A percentile compares a stretch with the other conserved stretches of the same genome.
phyloP scores from a whole-genome alignment of 208 protist species.

The Trypanosoma cruzi region DNA sequence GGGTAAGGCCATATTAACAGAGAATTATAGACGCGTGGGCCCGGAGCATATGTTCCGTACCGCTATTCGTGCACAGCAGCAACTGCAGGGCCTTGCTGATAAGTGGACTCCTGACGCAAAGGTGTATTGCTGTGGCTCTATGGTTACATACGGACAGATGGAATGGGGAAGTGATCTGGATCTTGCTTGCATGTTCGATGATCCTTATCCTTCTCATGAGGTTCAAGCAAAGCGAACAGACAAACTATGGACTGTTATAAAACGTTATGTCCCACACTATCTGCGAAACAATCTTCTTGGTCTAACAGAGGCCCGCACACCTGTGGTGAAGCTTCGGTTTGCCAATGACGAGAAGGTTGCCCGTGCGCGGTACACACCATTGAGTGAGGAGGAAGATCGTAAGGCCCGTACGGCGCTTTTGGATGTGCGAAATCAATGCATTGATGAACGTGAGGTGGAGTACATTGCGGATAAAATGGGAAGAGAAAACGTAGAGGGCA shows the following conservation, averaged over 20 bases:
- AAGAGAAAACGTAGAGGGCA: constrained; percentile 77
- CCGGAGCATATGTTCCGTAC: constrained; percentile 89
- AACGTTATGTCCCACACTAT: constrained; percentile 87
- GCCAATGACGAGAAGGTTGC: constrained; percentile 85
- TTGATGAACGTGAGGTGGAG: constrained; percentile 74
- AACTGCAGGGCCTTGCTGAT: constrained; percentile 81
- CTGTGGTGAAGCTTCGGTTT: constrained; percentile 83
- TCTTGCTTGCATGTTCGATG: constrained; percentile 90
- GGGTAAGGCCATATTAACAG: constrained; percentile 69
- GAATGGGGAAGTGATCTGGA: constrained; percentile 92
- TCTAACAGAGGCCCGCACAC: constrained; percentile 83
- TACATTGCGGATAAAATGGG: constrained; percentile 86
- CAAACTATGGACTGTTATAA: constrained; percentile 88
- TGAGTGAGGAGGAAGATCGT: constrained; percentile 85
- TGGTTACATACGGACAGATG: constrained; percentile 91
- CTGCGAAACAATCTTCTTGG: constrained; percentile 70
- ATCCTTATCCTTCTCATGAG: constrained; percentile 78
- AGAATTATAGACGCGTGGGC: constrained; percentile 83
- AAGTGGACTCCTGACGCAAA: constrained; percentile 92
- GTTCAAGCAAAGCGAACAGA: constrained; percentile 86
- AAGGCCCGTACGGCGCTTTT: constrained; percentile 82
- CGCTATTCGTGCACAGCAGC: constrained; percentile 75
- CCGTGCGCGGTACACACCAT: constrained; percentile 69
- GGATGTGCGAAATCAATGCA: constrained; percentile 72
- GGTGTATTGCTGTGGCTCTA: constrained; percentile 86